A percentile compares a stretch with the other conserved stretches of the same genome.
phyloP scores from a whole-genome alignment of 768 basidiomycete genomes.

The Pleurotus pulmonarius region DNA sequence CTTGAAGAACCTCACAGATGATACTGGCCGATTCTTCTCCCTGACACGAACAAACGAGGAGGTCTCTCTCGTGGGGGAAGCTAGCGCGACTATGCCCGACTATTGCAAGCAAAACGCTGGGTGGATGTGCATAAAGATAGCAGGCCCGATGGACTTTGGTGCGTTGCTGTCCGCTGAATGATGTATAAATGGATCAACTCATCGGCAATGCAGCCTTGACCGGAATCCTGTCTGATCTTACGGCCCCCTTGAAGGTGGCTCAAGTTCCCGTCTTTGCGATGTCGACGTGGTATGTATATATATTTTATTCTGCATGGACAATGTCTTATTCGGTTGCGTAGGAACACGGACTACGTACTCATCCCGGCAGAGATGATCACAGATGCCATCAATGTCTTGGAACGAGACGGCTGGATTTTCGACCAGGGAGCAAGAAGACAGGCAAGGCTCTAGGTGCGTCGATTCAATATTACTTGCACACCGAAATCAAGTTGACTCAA shows the following conservation, averaged over 20 bases:
- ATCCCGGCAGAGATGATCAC: conserved; percentile 41
- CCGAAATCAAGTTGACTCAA: too few species aligned
- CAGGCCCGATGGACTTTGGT: conserved; percentile 68
- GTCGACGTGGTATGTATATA: conserved; percentile 52
- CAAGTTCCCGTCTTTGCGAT: conserved; percentile 55
- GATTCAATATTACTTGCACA: too few species aligned
- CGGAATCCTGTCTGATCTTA: conserved; percentile 52
- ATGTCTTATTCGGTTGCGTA: conserved; percentile 17
- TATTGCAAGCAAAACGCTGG: conserved; percentile 32
- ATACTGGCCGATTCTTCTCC: conserved; percentile 38
- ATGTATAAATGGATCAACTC: background rate
- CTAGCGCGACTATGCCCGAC: conserved; percentile 30
- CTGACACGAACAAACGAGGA: conserved; percentile 60
- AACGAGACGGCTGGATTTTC: conserved; percentile 52
- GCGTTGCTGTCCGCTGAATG: conserved; percentile 10
- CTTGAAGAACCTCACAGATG: conserved; percentile 24
- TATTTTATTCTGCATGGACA: too few species aligned
- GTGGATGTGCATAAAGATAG: conserved; percentile 61
- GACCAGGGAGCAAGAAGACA: conserved; percentile 18
- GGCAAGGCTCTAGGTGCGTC: background rate
- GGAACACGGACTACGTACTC: conserved; percentile 67
- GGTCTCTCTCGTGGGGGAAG: conserved; percentile 53
- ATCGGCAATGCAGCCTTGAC: conserved; percentile 40
- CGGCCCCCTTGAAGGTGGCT: conserved; percentile 48
- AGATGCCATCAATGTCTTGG: conserved; percentile 38